Conservation (phyloP, 768 basidiomycete genomes). For the Suillus weaverae region DNA sequence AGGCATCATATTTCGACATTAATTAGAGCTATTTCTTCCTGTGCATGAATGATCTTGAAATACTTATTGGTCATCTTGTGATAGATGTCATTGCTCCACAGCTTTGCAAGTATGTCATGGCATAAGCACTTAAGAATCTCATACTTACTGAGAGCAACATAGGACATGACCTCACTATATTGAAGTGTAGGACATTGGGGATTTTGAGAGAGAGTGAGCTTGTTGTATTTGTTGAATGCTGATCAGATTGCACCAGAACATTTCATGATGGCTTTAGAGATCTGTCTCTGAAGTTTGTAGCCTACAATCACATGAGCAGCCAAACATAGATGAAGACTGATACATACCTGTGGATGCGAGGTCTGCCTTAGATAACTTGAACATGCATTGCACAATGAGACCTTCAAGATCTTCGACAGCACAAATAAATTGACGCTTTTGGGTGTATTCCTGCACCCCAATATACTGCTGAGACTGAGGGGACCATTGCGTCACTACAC, state of each 20-base stretch:
- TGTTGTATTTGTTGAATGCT: slow-evolving; percentile 35
- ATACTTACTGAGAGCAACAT: slow-evolving; percentile 29
- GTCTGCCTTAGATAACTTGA: no score
- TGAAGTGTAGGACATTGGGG: slow-evolving; percentile 15
- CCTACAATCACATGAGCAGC: not conserved
- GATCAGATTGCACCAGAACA: slow-evolving; percentile 32
- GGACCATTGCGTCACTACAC: slow-evolving; percentile 31
- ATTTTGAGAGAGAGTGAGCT: slow-evolving; percentile 17
- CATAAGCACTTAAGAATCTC: slow-evolving; percentile 31
- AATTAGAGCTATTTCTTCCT: slow-evolving; percentile 26
- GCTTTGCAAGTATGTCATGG: slow-evolving; percentile 27
- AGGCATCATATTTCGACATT: slow-evolving; percentile 27
- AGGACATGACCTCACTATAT: slow-evolving; percentile 21
- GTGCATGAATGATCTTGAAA: slow-evolving; percentile 24
- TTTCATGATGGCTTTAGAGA: slow-evolving; percentile 34
- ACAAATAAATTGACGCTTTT: not conserved
- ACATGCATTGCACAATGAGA: no score
- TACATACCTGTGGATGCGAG: no score
- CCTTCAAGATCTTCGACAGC: not conserved
- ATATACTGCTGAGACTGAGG: slow-evolving; percentile 26
- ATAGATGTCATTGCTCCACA: slow-evolving; percentile 21
- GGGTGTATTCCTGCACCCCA: slow-evolving; percentile 3
- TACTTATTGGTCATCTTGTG: slow-evolving; percentile 22
- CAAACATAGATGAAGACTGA: no score
- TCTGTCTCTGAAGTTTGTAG: slow-evolving; percentile 35